Conservation (phyloP, 768 basidiomycete species). For the Russula sp. region DNA sequence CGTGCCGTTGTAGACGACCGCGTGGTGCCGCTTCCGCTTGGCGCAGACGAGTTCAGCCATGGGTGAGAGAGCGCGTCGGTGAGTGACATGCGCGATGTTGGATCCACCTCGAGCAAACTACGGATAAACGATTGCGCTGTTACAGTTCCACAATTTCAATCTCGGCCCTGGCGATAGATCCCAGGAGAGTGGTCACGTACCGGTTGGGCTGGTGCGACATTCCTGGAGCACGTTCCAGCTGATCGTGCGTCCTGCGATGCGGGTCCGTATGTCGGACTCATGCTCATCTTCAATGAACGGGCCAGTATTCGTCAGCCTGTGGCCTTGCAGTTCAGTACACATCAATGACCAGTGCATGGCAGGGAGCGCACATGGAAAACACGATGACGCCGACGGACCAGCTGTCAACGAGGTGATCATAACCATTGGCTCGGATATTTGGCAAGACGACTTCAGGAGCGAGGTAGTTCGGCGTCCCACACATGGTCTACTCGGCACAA, state of each 20-base stretch:
- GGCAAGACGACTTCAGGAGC: conserved; percentile 87
- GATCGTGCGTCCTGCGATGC: conserved; percentile 17
- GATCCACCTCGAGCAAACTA: conserved; percentile 56
- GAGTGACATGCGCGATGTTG: conserved; percentile 62
- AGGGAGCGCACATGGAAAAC: conserved; percentile 66
- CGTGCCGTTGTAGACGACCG: neutral
- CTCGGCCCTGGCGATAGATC: neutral
- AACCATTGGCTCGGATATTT: conserved; percentile 51
- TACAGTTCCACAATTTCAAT: conserved; percentile 5
- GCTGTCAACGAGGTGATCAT: conserved; percentile 85
- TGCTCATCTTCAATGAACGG: conserved; percentile 14
- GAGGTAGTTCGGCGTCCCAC: conserved; percentile 91
- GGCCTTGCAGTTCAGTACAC: neutral
- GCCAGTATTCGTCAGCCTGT: conserved; percentile 1
- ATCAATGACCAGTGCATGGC: neutral
- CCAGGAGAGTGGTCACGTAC: conserved; percentile 32
- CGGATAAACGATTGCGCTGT: conserved; percentile 61
- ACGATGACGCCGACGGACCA: conserved; percentile 97
- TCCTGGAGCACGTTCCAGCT: conserved; percentile 4
- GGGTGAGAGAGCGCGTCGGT: conserved; percentile 60
- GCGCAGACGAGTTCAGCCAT: conserved; percentile 48
- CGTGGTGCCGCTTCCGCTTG: neutral
- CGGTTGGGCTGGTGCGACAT: conserved; percentile 30
- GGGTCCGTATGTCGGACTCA: neutral
- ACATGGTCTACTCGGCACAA: conserved; percentile 61